phyloP scores from a whole-genome alignment of 2,329 filamentous ascomycete genomes.

The Penicillium sp. region DNA sequence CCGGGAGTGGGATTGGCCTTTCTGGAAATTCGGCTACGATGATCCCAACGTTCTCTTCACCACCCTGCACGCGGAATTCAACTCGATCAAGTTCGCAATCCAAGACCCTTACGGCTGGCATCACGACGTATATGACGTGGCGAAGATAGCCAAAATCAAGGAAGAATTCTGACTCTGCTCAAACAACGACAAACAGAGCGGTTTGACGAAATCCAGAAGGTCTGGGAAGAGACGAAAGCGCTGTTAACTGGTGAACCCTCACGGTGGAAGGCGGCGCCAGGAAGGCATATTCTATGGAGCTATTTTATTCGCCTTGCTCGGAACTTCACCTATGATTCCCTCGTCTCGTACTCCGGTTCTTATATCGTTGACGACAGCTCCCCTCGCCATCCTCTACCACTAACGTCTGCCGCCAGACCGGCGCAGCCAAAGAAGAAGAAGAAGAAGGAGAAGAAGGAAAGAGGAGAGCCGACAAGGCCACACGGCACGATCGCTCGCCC shows the following conservation, averaged over 20 bases:
- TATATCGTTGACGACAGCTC: background rate
- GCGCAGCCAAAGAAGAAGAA: background rate
- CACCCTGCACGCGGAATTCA: slow-evolving; percentile 1
- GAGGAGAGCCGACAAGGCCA: background rate
- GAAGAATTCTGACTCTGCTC: slow-evolving; percentile 1
- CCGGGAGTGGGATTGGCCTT: slow-evolving; percentile 1
- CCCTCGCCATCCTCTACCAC: background rate
- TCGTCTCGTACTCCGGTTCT: background rate
- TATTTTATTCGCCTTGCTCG: background rate
- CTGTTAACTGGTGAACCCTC: background rate
- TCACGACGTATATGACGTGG: background rate
- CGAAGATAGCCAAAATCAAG: background rate
- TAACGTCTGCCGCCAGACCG: background rate
- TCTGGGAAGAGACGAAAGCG: slow-evolving; percentile 2
- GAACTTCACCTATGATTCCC: background rate
- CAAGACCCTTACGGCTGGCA: background rate
- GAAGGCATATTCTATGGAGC: background rate
- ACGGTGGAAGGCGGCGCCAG: background rate
- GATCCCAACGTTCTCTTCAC: slow-evolving; percentile 2
- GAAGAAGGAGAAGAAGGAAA: background rate
- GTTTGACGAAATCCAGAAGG: slow-evolving; percentile 1
- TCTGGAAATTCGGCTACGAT: slow-evolving; percentile 2
- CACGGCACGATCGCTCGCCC: background rate
- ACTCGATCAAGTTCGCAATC: background rate
- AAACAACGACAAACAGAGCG: slow-evolving; percentile 1